phyloP scores from a whole-genome alignment of 805 yeast genomes.

The Candida boleticola region DNA sequence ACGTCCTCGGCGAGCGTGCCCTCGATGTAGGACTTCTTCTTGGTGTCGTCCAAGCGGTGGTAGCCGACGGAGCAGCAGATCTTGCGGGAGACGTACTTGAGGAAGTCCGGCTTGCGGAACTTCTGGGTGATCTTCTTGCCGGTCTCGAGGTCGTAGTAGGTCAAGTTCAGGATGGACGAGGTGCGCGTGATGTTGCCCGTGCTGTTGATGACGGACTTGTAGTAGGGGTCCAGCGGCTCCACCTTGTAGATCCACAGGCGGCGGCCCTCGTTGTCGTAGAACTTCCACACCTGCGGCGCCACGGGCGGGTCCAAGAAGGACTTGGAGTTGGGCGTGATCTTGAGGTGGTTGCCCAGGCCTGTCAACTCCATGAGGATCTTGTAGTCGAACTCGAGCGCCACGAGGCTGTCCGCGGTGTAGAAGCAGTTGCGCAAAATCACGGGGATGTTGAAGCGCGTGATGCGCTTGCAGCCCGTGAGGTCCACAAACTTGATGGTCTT shows the following conservation, averaged over 20 bases:
- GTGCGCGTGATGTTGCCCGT: conserved; percentile 10
- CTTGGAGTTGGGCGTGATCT: conserved; percentile 27
- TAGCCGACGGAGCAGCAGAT: conserved; percentile 56
- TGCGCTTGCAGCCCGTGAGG: conserved; percentile 57
- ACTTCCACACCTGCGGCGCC: conserved; percentile 45
- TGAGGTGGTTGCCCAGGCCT: conserved; percentile 29
- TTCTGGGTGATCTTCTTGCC: conserved; percentile 57
- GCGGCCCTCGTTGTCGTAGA: conserved; percentile 64
- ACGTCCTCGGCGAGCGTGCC: conserved; percentile 33
- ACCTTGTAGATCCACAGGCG: conserved; percentile 75
- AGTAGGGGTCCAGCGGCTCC: conserved; percentile 28
- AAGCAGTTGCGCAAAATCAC: conserved; percentile 27
- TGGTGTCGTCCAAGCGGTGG: conserved; percentile 35
- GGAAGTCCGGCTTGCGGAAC: conserved; percentile 45
- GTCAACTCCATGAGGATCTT: conserved; percentile 52
- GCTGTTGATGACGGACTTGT: conserved; percentile 23
- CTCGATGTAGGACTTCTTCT: conserved; percentile 28
- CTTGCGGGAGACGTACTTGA: conserved; percentile 53
- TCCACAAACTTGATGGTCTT: conserved; percentile 56
- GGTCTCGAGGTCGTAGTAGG: conserved; percentile 60
- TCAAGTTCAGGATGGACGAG: conserved; percentile 31
- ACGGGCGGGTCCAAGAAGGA: conserved; percentile 24
- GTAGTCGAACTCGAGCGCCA: conserved; percentile 66
- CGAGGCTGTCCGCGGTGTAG: conserved; percentile 28
- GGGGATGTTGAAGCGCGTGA: conserved; percentile 55